Evolutionary conservation across 441 rosid genomes (phyloP).

Genomic region (Pelargonium myrrhifolium): DNA sequence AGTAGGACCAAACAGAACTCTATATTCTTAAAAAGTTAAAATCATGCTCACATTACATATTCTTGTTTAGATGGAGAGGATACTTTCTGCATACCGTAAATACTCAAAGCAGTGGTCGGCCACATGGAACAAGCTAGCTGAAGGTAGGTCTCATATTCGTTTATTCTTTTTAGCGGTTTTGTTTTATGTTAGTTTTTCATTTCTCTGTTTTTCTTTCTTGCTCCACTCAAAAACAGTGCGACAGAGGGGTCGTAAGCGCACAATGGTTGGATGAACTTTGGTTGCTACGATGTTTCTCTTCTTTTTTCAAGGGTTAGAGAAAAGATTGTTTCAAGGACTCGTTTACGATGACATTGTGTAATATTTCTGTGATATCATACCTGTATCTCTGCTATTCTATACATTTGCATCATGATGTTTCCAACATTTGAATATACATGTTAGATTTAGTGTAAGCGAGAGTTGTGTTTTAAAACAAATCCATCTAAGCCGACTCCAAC

Average conservation of each 20-base stretch:
- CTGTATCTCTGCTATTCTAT: not conserved
- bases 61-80: constrained; percentile 60
- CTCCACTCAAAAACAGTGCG: constrained; percentile 41
- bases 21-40: not conserved
- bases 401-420: not conserved
- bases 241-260: constrained; percentile 83
- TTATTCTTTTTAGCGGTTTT: not conserved
- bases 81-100: constrained; percentile 69
- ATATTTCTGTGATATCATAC: not conserved
- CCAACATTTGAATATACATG: too few species aligned
- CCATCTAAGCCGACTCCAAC: too few species aligned
- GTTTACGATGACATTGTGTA: not conserved
- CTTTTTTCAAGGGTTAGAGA: constrained; percentile 7
- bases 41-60: constrained; percentile 5
- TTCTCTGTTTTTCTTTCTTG: constrained; percentile 16
- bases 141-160: constrained; percentile 41
- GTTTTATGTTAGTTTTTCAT: not conserved
- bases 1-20: not conserved
- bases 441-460: too few species aligned
- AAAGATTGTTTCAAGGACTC: constrained; percentile 5
- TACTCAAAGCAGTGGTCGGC: constrained; percentile 97
- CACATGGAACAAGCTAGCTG: constrained; percentile 82
- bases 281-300: constrained; percentile 6
- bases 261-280: constrained; percentile 67
- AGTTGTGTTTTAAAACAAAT: too few species aligned